A percentile compares a stretch with the other conserved stretches of the same genome.
These are phyloP conservation scores for Talaromyces sp. DNA, from an alignment of 2,329 filamentous ascomycete genomes.

Conservation along the genomic window DNA sequence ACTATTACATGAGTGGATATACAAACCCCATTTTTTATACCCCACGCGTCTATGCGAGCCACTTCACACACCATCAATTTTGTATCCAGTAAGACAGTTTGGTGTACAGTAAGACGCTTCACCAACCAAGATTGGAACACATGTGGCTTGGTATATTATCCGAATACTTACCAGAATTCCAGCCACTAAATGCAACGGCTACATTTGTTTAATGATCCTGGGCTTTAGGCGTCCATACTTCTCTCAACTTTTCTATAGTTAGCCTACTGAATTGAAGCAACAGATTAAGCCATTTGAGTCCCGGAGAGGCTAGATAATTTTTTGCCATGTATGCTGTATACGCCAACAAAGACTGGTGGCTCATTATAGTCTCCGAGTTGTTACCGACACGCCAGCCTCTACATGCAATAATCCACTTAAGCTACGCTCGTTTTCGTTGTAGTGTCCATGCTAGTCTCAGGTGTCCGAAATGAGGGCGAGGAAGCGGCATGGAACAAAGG, in stretches of 20 bases:
- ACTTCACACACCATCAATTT: not conserved
- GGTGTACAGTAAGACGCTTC: not conserved
- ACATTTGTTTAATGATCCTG: not conserved
- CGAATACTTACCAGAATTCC: not conserved
- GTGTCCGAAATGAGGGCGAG: not conserved
- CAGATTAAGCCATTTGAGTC: not conserved
- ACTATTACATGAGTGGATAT: not conserved
- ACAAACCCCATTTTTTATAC: not conserved
- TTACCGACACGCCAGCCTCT: not conserved
- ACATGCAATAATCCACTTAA: not conserved
- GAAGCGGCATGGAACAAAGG: not conserved
- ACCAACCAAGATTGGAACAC: not conserved
- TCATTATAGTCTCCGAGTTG: not conserved
- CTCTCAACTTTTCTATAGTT: not conserved
- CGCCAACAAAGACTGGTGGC: not conserved
- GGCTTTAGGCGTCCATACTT: not conserved
- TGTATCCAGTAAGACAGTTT: not conserved
- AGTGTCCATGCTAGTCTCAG: not conserved
- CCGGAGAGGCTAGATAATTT: not conserved
- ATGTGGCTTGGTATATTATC: not conserved
- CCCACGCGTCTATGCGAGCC: not conserved
- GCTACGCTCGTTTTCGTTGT: not conserved
- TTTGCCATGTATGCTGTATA: not conserved
- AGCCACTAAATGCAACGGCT: not conserved
- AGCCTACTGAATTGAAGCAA: not conserved